Base-by-base conservation (phyloP, 331 rosid genomes). In the Malus hybrid region DNA sequence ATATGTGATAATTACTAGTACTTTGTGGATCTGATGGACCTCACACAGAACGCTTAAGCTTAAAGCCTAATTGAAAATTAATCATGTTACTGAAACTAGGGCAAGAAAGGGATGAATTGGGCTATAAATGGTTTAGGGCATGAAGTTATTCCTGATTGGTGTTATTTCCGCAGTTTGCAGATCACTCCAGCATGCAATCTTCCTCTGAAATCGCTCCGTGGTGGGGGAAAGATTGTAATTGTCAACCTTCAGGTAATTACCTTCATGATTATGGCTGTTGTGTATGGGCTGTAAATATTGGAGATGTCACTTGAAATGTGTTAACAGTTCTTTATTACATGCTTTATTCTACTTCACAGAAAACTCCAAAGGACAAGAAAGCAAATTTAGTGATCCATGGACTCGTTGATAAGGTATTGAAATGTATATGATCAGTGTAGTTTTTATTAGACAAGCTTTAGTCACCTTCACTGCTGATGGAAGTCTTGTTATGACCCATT, bases 121-220 rank as follows among this genome's bases (percentile, higher is more conserved):
- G 48, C 29, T 27, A 15, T 28, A 24, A 14, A 36, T 73, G 19
- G 27, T 36, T 19, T 20, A 71, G 66, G 46, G 76, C 15, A 24
- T 18, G 70, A 59, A 63, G 39, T 34, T 59, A 42, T 31, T 46
- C 10, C 4, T 44, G 34, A 34, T 67, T 44, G 42, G 55, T 75
- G 10, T 71, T 64, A 80, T 67, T 69, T 65, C 72, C 84, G 87
- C 96, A 94, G 97, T 82, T 82, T 94, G 85, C 99, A 94, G 87
- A 94, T 94, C 78, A 94, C 99, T 77, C 99, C 99, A 69, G 99
- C 99, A 27, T 94, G 99, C 86, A 92, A 94, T 88, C 90, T 94
- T 74, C 97, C 99, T 86, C 77, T 94, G 73, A 90, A 86, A 89
- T 87, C 97, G 33, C 89, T 90, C 74, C 99, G 92, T 28, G 93